A percentile compares a stretch with the other conserved stretches of the same genome.
phyloP scores from a whole-genome alignment of 1,139 yeast species.

The Protomyces arabidopsidicola region DNA sequence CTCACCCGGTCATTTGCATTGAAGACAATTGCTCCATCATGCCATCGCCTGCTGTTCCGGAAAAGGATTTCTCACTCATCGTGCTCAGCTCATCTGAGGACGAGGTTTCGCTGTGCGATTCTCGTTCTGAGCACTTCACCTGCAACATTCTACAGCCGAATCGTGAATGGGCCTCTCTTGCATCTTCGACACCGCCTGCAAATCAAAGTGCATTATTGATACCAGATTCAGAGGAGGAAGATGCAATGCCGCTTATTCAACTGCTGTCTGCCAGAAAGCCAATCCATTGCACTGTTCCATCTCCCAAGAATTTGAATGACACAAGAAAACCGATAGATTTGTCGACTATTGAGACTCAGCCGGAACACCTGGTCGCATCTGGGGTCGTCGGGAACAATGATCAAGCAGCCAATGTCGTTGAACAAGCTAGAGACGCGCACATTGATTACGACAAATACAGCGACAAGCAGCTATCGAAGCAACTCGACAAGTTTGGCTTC shows the following conservation, averaged over 20 bases:
- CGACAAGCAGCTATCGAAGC: conserved; percentile 9
- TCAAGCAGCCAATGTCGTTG: neutral
- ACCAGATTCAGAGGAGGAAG: neutral
- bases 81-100: neutral
- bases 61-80: neutral
- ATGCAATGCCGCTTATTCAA: neutral
- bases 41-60: neutral
- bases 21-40: neutral
- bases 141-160: neutral
- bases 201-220: neutral
- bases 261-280: neutral
- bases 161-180: neutral
- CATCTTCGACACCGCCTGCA: neutral
- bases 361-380: neutral
- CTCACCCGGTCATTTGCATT: neutral
- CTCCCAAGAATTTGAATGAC: neutral
- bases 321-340: neutral
- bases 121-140: neutral
- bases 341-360: neutral
- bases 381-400: neutral
- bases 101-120: neutral
- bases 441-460: neutral
- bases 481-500: conserved; percentile 26
- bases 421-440: neutral
- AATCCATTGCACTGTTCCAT: neutral